phyloP scores from a whole-genome alignment of 2,329 filamentous ascomycete genomes.

The Paraphaeosphaeria sporulosa region DNA sequence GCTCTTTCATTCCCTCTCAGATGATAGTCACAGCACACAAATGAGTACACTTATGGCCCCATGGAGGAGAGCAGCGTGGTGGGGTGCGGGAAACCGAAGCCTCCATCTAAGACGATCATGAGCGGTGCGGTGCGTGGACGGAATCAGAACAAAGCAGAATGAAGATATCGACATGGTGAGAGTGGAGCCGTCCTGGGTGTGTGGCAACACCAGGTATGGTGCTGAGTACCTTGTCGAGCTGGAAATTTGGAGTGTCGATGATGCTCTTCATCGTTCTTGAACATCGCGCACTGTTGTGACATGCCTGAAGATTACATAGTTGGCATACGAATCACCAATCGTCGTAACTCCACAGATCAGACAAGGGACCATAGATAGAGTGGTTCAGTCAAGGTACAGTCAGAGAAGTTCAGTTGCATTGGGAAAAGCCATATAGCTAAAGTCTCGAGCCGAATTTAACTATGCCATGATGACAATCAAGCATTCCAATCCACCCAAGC shows the following conservation, averaged over 20 bases:
- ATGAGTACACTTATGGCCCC: too few relatives aligned
- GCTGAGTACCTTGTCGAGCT: too few relatives aligned
- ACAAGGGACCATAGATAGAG: neutral
- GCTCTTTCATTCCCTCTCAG: too few relatives aligned
- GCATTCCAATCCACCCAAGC: constrained; percentile 56
- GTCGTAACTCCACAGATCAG: neutral
- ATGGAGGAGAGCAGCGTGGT: too few relatives aligned
- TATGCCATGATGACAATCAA: neutral
- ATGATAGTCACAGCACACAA: too few relatives aligned
- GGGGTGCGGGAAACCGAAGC: too few relatives aligned
- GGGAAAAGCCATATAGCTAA: neutral
- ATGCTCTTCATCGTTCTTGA: neutral
- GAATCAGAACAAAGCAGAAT: too few relatives aligned
- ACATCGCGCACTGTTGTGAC: neutral
- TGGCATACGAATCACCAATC: neutral
- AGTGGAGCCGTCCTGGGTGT: too few relatives aligned
- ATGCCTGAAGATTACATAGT: neutral
- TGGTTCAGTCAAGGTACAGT: neutral
- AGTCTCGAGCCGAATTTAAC: neutral
- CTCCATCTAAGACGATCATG: too few relatives aligned
- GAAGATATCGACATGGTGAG: too few relatives aligned
- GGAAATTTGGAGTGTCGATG: neutral
- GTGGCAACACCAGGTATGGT: too few relatives aligned
- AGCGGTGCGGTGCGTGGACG: too few relatives aligned
- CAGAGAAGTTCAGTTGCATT: neutral